A percentile compares a stretch with the other conserved stretches of the same genome.
phyloP scores from a whole-genome alignment of 305 asterid genomes.

The Monarda citriodora region DNA sequence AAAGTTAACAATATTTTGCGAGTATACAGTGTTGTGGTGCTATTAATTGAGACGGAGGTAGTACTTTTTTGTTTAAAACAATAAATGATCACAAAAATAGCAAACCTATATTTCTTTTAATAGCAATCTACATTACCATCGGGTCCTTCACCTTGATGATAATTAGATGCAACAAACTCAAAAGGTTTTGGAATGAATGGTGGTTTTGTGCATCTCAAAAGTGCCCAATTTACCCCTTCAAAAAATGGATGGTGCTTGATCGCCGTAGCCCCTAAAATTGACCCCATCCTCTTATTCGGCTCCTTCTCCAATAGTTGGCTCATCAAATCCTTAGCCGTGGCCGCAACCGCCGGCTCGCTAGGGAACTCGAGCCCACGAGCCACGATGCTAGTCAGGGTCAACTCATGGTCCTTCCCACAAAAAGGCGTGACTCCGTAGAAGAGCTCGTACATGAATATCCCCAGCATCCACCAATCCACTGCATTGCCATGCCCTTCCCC shows the following conservation, averaged over 20 bases:
- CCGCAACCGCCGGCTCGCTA: slow-evolving; percentile 47
- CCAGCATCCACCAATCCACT: slow-evolving; percentile 88
- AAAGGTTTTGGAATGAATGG: slow-evolving; percentile 53
- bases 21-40: too few relatives aligned
- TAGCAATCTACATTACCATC: slow-evolving; percentile 48
- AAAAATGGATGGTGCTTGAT: slow-evolving; percentile 77
- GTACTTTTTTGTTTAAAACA: too few relatives aligned
- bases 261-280: slow-evolving; percentile 64
- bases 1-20: too few relatives aligned
- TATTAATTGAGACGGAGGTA: too few relatives aligned
- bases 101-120: slow-evolving; percentile 1
- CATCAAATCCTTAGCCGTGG: slow-evolving; percentile 63
- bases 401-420: slow-evolving; percentile 57
- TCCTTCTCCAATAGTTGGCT: slow-evolving; percentile 52
- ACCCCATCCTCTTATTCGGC: slow-evolving; percentile 79
- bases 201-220: slow-evolving; percentile 68
- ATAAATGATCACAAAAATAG: slow-evolving; percentile 1
- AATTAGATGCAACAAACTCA: slow-evolving; percentile 24
- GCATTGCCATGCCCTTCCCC: slow-evolving; percentile 87
- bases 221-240: slow-evolving; percentile 81
- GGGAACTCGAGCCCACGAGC: slow-evolving; percentile 71
- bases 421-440: slow-evolving; percentile 76
- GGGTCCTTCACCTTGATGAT: slow-evolving; percentile 28
- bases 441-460: slow-evolving; percentile 57
- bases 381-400: slow-evolving; percentile 63